Conservation (phyloP, 2,329 filamentous ascomycete genomes). For the Bipolaris bicolor region DNA sequence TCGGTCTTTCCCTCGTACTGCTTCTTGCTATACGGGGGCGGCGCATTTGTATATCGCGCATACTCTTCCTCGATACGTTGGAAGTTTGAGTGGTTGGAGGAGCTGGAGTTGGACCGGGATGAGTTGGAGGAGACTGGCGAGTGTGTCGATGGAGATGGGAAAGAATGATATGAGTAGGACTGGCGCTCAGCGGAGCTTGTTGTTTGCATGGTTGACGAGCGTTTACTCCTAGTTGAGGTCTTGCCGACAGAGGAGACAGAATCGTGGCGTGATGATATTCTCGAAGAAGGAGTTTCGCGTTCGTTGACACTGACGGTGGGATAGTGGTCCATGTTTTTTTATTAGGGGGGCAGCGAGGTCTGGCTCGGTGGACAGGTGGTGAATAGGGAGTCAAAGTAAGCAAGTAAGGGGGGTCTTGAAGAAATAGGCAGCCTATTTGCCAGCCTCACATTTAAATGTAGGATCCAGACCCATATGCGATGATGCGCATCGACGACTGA, state of each 20-base stretch:
- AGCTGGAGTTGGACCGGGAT: conserved; percentile 13
- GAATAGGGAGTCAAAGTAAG: not conserved
- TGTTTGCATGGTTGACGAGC: not conserved
- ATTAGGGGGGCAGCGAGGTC: not conserved
- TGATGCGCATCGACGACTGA: conserved; percentile 7
- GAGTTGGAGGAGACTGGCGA: conserved; percentile 5
- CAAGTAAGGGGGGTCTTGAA: not conserved
- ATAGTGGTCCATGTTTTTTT: conserved; percentile 31
- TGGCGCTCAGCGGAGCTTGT: not conserved
- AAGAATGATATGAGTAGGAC: conserved; percentile 18
- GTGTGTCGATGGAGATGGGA: conserved; percentile 18
- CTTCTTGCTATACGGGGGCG: conserved; percentile 29
- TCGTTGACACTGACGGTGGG: conserved; percentile 30
- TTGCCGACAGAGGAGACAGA: conserved; percentile 27
- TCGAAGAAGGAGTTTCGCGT: conserved; percentile 24
- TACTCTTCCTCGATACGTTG: conserved; percentile 26
- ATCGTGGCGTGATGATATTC: conserved; percentile 21
- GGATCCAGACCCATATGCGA: not conserved
- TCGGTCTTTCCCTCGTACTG: conserved; percentile 34
- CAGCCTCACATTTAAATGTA: not conserved
- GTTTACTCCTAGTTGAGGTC: not conserved
- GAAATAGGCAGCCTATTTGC: not conserved
- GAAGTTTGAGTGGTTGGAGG: conserved; percentile 8
- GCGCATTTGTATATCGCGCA: conserved; percentile 28
- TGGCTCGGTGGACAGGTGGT: not conserved